phyloP scores from a whole-genome alignment of 108 stramenopile genomes.

The Cyclostephanos tholiformis region DNA sequence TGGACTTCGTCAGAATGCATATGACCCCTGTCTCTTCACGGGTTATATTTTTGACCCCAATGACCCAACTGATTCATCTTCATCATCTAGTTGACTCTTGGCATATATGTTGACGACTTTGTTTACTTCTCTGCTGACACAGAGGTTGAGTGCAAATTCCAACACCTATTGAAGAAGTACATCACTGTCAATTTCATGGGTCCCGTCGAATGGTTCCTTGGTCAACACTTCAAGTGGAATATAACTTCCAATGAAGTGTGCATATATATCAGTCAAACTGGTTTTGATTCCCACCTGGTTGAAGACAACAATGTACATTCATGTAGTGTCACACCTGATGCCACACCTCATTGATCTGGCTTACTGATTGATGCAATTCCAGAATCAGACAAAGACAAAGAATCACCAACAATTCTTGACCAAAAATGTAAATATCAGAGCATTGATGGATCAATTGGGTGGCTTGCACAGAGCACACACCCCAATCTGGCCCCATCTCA shows the following conservation, averaged over 20 bases:
- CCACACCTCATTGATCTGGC: too few relatives aligned
- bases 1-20: slow-evolving; percentile 10
- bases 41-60: background rate
- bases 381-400: too few relatives aligned
- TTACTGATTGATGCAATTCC: too few relatives aligned
- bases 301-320: slow-evolving; percentile 12
- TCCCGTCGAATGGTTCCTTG: slow-evolving; percentile 29
- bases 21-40: slow-evolving; percentile 9
- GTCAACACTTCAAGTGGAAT: slow-evolving; percentile 20
- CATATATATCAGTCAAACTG: slow-evolving; percentile 33
- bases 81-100: slow-evolving; percentile 11
- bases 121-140: slow-evolving; percentile 19
- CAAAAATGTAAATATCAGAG: too few relatives aligned
- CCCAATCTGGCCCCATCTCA: slow-evolving; percentile 9
- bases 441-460: slow-evolving; percentile 27
- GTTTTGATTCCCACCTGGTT: slow-evolving; percentile 17
- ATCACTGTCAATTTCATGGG: slow-evolving; percentile 32
- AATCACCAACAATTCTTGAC: too few relatives aligned
- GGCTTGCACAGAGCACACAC: slow-evolving; percentile 19
- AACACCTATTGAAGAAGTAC: background rate
- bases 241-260: background rate
- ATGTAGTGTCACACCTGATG: slow-evolving; percentile 17
- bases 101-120: slow-evolving; percentile 34
- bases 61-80: background rate
- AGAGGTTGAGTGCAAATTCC: slow-evolving; percentile 8